Evolutionary conservation across 306 rosid genomes (phyloP).

Genomic region (Cyamopsis tetragonoloba): DNA sequence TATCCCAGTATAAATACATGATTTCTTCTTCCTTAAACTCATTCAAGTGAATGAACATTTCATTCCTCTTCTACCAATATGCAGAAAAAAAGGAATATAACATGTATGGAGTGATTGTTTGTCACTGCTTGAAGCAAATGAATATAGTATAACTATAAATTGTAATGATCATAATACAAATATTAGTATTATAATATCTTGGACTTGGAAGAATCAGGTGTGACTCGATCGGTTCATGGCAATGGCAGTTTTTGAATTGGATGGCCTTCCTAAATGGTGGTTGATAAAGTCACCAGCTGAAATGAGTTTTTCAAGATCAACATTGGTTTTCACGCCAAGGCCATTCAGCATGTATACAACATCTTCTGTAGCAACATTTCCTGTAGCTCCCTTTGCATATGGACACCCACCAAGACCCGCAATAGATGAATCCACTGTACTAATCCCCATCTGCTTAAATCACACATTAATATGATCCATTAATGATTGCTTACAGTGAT

Average conservation of each 20-base stretch:
- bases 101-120: background rate
- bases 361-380: constrained; percentile 86
- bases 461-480: no score
- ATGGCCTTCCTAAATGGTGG: constrained; percentile 61
- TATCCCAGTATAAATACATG: background rate
- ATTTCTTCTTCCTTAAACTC: constrained; percentile 11
- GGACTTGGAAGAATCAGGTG: constrained; percentile 59
- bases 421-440: constrained; percentile 39
- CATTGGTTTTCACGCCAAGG: constrained; percentile 69
- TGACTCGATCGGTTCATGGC: constrained; percentile 55
- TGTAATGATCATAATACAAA: no score
- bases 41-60: background rate
- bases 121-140: constrained; percentile 8
- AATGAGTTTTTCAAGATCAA: constrained; percentile 74
- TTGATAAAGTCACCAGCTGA: constrained; percentile 75
- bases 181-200: constrained; percentile 53
- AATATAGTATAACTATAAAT: background rate
- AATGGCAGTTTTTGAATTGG: constrained; percentile 72
- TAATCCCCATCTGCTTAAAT: constrained; percentile 51
- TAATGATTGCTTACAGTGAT: background rate
- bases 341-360: constrained; percentile 91
- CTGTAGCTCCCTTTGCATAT: constrained; percentile 41
- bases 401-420: constrained; percentile 40
- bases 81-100: background rate
- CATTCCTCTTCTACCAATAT: constrained; percentile 1